Base-by-base conservation (phyloP, 345 rosid genomes). In the Eucalyptus albens region DNA sequence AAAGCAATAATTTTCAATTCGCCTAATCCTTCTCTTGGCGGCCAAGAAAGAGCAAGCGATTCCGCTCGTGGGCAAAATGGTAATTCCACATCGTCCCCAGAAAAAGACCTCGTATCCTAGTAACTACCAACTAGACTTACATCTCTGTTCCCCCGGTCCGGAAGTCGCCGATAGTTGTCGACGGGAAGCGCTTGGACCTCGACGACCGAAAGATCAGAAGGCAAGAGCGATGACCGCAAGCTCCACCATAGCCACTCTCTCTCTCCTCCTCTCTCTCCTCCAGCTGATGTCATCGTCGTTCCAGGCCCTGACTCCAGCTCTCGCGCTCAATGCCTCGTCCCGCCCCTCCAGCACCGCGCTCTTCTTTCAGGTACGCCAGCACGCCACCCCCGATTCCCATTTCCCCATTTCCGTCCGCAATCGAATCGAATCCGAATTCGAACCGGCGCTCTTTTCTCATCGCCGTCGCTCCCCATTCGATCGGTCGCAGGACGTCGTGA, bases 401-500 rank as follows among this genome's bases (percentile, higher is more conserved):
- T 81, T 86, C 17, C 50, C 51, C 51, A 15, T 50, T 50, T 50
- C 56, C 13, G 12, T 45, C 88, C 22, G 24, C 59, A 49, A 21
- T 50, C 89, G 12, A 21, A 37, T 72, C 44, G 26, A 33, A 19
- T 6, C 22, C 56, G 59, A 53, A 53, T 53, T 53, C 85, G 15
- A 2, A 1, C 4, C 77, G 0, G 15, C 47, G 85, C 85, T 11
- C 85, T 11, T 11, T 77, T 40, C 85, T 37, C 47, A 77, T 6
- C 9, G 16, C 24, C 29, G 47, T 37, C 83, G 26, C 83, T 21
- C 3, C 13, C 82, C 27, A 11, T 77, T 88, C 65, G 26, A 82
- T 81, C 67, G 31, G 49, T 42, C 45, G n/a, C 94, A 96, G 98
- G 97, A 96, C 90, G 96, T 96, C 40, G 87, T 96, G 89, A 91